Base-by-base conservation (phyloP, 202 grass and related monocot species). In the Setaria viridis region DNA sequence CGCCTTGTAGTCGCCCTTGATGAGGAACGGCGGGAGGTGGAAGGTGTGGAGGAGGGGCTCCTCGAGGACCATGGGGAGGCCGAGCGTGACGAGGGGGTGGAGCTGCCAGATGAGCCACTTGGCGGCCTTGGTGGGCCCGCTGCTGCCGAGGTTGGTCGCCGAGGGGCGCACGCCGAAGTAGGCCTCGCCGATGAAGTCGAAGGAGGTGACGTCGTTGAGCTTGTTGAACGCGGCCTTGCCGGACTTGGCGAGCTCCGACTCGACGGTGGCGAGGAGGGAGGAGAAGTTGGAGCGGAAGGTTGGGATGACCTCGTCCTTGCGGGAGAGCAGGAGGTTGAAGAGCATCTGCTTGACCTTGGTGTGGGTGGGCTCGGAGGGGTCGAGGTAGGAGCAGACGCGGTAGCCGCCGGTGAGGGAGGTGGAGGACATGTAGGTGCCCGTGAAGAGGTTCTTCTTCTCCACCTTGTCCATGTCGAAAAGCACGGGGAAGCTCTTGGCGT, bases 81-180 rank as follows among this genome's bases (percentile, higher is more conserved):
- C 89, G 32, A 93, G 70, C 20, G 72, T 91, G 81, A 91, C 50
- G 50, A 98, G 90, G 0, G 95, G 95, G 60, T 67, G 62, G 60
- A 98, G 87, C 88, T 95, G 87, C 76, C 89, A 85, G 33, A 95
- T 29, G 7, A 98, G 86, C 95, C 95, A 98, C 78, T 93, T 95
- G 45, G 84, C 68, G 1, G 89, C 89, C 91, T 82, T 93, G 72
- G 21, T 42, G 7, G 80, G 62, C 51, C 90, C 95, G 33, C 33
- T 54, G 13, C 25, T 50, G 58, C 86, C 90, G 17, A 97, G 89
- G 0, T 25, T 51, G 1, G 86, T 85, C 2, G 67, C 37, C 0
- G 90, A 94, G 30, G 90, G 90, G 1, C 63, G 67, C 65, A 81
- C 85, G 11, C 88, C 93, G 68, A 95, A 98, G 82, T 90, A 93